A percentile compares a stretch with the other conserved stretches of the same genome.
phyloP scores from a whole-genome alignment of 2,329 filamentous ascomycete species.

The Hypoxylon sp. region DNA sequence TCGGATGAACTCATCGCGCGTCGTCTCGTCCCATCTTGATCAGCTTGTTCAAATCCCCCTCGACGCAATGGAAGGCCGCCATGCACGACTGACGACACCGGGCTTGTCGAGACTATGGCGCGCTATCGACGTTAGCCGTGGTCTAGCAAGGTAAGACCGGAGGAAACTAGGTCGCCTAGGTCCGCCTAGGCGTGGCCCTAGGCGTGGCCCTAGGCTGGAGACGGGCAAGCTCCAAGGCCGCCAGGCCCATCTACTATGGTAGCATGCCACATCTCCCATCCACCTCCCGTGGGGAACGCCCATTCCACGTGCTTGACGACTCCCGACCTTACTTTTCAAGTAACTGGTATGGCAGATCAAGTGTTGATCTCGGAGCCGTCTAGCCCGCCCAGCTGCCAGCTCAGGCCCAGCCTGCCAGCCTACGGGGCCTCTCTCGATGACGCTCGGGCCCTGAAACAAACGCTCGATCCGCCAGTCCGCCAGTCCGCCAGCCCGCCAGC shows the following conservation, averaged over 20 bases:
- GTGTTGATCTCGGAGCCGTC: conserved; percentile 22
- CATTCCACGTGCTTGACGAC: conserved; percentile 28
- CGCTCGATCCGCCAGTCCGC: conserved; percentile 17
- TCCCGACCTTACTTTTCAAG: conserved; percentile 31
- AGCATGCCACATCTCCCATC: too few relatives aligned
- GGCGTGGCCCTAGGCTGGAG: conserved; percentile 12
- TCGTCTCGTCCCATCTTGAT: conserved; percentile 9
- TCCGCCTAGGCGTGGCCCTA: too few relatives aligned
- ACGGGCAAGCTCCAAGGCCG: too few relatives aligned
- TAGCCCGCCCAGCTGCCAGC: too few relatives aligned
- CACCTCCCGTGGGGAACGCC: conserved; percentile 24
- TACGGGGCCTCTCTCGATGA: conserved; percentile 9
- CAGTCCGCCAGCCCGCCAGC: too few relatives aligned
- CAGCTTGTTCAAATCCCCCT: background rate
- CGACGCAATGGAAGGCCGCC: background rate
- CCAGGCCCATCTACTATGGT: background rate
- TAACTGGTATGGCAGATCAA: conserved; percentile 27
- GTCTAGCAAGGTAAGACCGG: too few relatives aligned
- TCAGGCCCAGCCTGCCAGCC: too few relatives aligned
- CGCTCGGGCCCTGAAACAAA: conserved; percentile 23
- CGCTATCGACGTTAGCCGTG: background rate
- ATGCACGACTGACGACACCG: conserved; percentile 1
- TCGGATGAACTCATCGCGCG: conserved; percentile 23
- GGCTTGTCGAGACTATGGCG: background rate
- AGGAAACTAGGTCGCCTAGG: too few relatives aligned